Evolutionary conservation across 495 filamentous ascomycete genomes (phyloP).

Genomic region (Jackrogersella minutella): DNA sequence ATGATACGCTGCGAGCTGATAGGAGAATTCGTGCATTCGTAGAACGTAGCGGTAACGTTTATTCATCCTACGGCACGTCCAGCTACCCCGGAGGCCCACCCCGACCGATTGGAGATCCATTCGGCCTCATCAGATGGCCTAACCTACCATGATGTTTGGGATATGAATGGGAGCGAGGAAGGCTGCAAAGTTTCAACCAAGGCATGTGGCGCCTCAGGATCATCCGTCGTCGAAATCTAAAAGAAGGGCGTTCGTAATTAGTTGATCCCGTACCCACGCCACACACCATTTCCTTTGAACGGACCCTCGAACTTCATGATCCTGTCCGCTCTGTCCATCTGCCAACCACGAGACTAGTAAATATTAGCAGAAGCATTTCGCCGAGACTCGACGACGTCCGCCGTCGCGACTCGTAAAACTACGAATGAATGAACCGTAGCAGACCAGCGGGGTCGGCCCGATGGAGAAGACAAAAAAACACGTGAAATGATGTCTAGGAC

Average conservation of each 20-base stretch:
- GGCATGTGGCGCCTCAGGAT: background rate
- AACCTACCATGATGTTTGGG: background rate
- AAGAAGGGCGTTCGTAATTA: constrained; percentile 6
- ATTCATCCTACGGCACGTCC: constrained; percentile 26
- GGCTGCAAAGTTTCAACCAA: background rate
- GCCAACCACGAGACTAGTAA: background rate
- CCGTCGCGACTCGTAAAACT: background rate
- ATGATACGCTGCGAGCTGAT: constrained; percentile 2
- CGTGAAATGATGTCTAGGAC: constrained; percentile 14
- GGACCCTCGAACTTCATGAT: no score
- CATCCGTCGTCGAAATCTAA: background rate
- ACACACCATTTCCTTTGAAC: no score
- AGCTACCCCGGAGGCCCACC: constrained; percentile 10
- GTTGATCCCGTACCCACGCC: no score
- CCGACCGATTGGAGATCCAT: constrained; percentile 1
- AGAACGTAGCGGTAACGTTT: constrained; percentile 11
- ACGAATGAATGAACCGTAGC: background rate
- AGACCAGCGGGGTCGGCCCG: background rate
- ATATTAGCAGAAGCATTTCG: background rate
- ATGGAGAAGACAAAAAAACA: background rate
- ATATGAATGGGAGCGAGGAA: background rate
- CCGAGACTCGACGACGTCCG: background rate
- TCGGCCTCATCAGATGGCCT: background rate
- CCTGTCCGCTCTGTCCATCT: background rate
- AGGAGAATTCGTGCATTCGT: background rate